Evolutionary conservation across 768 basidiomycete genomes (phyloP).

Genomic region (Mycena galericulata): DNA sequence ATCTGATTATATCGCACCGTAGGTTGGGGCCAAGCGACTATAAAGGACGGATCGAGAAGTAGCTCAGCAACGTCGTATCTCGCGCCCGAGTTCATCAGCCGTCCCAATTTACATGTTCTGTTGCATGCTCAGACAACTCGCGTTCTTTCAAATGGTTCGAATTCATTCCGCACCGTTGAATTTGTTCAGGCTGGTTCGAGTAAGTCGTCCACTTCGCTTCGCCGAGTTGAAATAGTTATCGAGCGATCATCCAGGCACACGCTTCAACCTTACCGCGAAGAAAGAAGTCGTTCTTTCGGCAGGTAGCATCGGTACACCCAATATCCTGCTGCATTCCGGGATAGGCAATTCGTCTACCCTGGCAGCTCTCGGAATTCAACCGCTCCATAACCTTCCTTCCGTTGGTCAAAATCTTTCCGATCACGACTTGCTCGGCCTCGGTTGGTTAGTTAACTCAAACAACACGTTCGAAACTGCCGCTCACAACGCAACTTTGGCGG

Average conservation of each 20-base stretch:
- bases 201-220: too few species aligned
- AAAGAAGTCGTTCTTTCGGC: constrained; percentile 54
- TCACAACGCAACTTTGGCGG: constrained; percentile 27
- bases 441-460: constrained; percentile 25
- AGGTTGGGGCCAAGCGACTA: constrained; percentile 39
- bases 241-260: not conserved
- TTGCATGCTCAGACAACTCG: constrained; percentile 39
- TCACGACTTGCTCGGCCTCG: constrained; percentile 32
- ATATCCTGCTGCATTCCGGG: constrained; percentile 50
- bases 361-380: constrained; percentile 34
- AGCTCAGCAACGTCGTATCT: too few species aligned
- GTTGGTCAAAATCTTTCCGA: constrained; percentile 41
- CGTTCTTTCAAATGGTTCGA: constrained; percentile 27
- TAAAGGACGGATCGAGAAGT: constrained; percentile 37
- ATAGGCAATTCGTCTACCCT: constrained; percentile 44
- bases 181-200: not conserved
- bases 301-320: constrained; percentile 50
- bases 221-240: too few species aligned
- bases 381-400: constrained; percentile 42
- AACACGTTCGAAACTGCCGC: constrained; percentile 34
- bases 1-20: not conserved
- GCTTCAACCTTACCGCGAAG: constrained; percentile 33
- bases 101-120: too few species aligned
- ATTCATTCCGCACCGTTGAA: not conserved
- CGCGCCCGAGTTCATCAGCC: too few species aligned